Evolutionary conservation across 2,329 filamentous ascomycete genomes (phyloP).

Genomic region (Teratosphaeria gauchensis): DNA sequence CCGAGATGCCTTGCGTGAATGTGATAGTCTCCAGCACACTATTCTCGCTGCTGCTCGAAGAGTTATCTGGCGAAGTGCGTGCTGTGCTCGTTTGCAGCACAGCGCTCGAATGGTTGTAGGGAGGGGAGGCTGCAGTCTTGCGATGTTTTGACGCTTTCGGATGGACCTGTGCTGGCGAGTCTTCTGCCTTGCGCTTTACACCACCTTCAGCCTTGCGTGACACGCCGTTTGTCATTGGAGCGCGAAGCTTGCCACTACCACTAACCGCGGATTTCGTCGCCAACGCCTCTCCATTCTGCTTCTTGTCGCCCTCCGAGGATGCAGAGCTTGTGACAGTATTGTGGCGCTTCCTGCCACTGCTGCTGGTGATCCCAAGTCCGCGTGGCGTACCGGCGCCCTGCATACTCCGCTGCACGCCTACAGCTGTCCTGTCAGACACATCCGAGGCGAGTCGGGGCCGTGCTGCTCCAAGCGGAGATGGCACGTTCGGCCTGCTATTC

Average conservation of each 20-base stretch:
- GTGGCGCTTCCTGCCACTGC: slow-evolving; percentile 20
- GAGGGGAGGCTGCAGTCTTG: slow-evolving; percentile 11
- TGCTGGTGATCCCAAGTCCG: slow-evolving; percentile 33
- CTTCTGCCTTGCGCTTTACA: slow-evolving; percentile 38
- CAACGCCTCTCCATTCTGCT: slow-evolving; percentile 3
- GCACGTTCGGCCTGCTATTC: slow-evolving; percentile 49
- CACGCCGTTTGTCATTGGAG: slow-evolving; percentile 7
- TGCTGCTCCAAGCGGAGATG: slow-evolving; percentile 52
- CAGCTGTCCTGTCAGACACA: slow-evolving; percentile 25
- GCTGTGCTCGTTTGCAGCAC: slow-evolving; percentile 6
- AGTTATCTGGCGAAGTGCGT: slow-evolving; percentile 10
- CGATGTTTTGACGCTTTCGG: slow-evolving; percentile 21
- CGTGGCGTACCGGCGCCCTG: slow-evolving; percentile 32
- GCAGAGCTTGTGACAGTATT: slow-evolving; percentile 21
- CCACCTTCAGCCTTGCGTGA: slow-evolving; percentile 23
- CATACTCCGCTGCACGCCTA: slow-evolving; percentile 17
- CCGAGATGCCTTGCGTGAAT: slow-evolving; percentile 35
- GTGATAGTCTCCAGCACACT: slow-evolving; percentile 17
- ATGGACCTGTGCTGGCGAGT: slow-evolving; percentile 21
- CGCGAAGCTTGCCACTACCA: slow-evolving; percentile 24
- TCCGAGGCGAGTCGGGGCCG: slow-evolving; percentile 53
- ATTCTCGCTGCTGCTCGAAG: slow-evolving; percentile 13
- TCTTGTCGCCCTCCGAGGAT: slow-evolving; percentile 12
- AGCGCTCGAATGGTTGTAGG: neutral
- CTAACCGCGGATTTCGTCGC: slow-evolving; percentile 24